phyloP scores from a whole-genome alignment of 2,329 filamentous ascomycete genomes.

The Diaporthe citriasiana region DNA sequence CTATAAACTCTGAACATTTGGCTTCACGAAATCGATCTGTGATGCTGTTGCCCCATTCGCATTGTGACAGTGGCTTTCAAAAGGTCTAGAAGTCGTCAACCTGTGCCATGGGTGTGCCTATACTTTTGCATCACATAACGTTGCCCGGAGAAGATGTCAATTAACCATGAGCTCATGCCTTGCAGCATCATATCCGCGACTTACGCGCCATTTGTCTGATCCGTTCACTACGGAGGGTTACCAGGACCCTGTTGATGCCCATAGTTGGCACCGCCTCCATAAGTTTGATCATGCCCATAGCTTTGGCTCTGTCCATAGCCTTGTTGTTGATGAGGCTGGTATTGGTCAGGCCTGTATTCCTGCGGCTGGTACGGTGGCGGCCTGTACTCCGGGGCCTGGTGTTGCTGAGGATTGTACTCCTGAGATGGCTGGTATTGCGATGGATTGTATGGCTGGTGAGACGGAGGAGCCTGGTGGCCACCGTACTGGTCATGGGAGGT shows the following conservation, averaged over 20 bases:
- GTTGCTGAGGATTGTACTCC: slow-evolving; percentile 38
- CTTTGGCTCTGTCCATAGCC: background rate
- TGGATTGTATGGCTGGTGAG: slow-evolving; percentile 49
- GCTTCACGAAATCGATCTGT: background rate
- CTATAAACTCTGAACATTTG: background rate
- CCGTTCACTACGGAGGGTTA: background rate
- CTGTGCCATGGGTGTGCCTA: background rate
- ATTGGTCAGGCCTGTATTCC: slow-evolving; percentile 38
- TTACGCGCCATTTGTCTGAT: too few relatives aligned
- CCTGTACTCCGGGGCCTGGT: slow-evolving; percentile 41
- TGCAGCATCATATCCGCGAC: background rate
- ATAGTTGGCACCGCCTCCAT: background rate
- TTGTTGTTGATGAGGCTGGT: slow-evolving; percentile 38
- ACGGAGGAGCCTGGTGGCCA: slow-evolving; percentile 45
- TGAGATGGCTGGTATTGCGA: slow-evolving; percentile 46
- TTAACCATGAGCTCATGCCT: background rate
- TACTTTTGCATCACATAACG: background rate
- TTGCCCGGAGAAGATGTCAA: background rate
- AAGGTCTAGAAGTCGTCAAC: background rate
- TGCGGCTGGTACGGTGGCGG: slow-evolving; percentile 42
- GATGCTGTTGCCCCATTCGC: background rate
- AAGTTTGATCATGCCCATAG: slow-evolving; percentile 5
- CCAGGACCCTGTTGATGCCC: slow-evolving; percentile 2
- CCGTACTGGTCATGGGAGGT: slow-evolving; percentile 41
- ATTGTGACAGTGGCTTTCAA: background rate